phyloP scores from a whole-genome alignment of 2,329 filamentous ascomycete genomes.

The Arthrocladium fulminans region DNA sequence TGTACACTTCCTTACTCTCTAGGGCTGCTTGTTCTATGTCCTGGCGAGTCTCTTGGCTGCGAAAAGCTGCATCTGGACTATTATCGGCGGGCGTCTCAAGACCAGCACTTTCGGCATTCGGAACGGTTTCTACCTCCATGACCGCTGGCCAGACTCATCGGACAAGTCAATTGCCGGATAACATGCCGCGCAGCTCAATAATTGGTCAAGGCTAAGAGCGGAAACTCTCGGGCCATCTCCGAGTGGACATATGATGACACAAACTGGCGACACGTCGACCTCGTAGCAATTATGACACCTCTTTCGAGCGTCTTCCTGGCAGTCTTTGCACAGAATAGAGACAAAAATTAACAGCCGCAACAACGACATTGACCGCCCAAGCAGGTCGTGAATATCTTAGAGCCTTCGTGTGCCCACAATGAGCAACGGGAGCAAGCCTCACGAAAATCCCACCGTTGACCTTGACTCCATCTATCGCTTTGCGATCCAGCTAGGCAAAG shows the following conservation, averaged over 20 bases:
- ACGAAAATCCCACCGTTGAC: conserved; percentile 31
- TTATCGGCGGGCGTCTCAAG: no score
- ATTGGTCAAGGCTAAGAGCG: not conserved
- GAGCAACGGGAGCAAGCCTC: not conserved
- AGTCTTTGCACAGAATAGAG: no score
- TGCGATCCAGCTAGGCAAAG: conserved; percentile 59
- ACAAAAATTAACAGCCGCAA: no score
- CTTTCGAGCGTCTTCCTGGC: no score
- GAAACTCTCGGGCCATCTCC: not conserved
- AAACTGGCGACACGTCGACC: not conserved
- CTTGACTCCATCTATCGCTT: conserved; percentile 61
- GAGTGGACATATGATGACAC: not conserved
- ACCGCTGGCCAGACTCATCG: no score
- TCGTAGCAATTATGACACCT: not conserved
- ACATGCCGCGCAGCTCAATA: not conserved
- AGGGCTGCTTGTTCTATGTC: no score
- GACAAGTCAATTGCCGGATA: no score
- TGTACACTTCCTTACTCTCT: no score
- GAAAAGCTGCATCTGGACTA: no score
- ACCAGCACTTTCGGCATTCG: no score
- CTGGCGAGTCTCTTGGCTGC: no score
- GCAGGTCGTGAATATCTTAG: not conserved
- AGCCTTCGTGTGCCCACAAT: not conserved
- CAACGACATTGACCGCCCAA: not conserved
- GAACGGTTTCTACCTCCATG: no score